Percentiles rank a stretch among this genome's conserved stretches.
These are phyloP conservation scores for Neonectria hederae DNA, from an alignment of 2,329 filamentous ascomycete genomes.

Conservation along the genomic window DNA sequence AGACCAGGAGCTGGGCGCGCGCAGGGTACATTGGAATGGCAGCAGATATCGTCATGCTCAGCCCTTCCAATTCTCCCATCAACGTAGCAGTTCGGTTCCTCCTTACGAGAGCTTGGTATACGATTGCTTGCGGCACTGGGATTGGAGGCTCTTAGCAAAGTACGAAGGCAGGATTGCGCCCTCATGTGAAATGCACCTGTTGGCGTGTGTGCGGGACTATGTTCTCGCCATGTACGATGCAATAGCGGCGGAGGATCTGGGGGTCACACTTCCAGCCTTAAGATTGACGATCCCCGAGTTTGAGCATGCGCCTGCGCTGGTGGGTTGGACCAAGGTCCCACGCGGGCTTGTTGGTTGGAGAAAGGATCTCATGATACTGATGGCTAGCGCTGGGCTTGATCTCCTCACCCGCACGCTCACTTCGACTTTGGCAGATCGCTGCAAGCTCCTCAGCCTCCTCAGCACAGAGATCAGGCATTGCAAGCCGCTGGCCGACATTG, in stretches of 20 bases:
- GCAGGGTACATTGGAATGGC: background rate
- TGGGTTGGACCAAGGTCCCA: background rate
- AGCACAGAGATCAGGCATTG: background rate
- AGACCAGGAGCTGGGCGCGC: background rate
- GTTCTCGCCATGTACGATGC: background rate
- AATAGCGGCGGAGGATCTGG: background rate
- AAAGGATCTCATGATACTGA: background rate
- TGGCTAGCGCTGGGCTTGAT: background rate
- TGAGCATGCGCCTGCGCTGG: background rate
- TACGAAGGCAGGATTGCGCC: background rate
- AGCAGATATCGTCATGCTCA: background rate
- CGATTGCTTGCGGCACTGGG: background rate
- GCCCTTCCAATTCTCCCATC: background rate
- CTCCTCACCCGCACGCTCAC: background rate
- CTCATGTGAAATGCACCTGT: background rate
- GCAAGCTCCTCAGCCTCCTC: background rate
- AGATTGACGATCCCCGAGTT: background rate
- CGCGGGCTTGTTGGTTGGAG: background rate
- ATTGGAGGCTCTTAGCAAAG: background rate
- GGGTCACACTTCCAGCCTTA: background rate
- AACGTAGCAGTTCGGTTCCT: background rate
- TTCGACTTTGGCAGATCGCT: no score
- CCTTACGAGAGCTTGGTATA: background rate
- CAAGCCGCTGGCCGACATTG: background rate
- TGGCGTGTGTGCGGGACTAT: background rate